Base-by-base conservation (phyloP, 1,284 basidiomycete species). In the Somion occarium region DNA sequence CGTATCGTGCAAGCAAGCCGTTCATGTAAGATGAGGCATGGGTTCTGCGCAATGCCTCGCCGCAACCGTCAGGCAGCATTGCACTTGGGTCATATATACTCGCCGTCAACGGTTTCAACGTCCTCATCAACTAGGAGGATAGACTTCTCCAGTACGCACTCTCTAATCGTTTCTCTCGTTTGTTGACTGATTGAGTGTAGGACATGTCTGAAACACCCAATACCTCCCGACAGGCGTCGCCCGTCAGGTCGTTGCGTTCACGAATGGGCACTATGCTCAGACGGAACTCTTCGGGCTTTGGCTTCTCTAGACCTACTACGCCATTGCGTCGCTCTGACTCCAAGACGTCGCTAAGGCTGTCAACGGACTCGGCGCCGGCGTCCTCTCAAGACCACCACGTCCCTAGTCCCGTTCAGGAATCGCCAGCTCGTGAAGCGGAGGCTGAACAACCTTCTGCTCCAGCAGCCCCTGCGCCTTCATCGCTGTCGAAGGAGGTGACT, bases 251-350 rank as follows among this genome's bases (percentile, higher is more conserved):
- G 22, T 55, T 69, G 34, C 62, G 63, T 48, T 58, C 58, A n/a
- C 66, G 70, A 20, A 64, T 72, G 64, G 63, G 75, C 48, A 71
- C 70, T 45, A 70, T 70, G 49, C 68, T 80, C 61, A 75, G 79
- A 15, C 73, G 79, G 26, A 74, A 76, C 19, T 80, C 80, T 2
- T 73, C 75, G 0, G 65, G 72, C 4, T 63, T 81, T 47, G 58
- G 65, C 20, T 63, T 74, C 39, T 52, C 64, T 38, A 68, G 73
- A 63, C 72, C 44, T 44, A 59, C 56, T 47, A 65, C 65, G 42
- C 60, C 52, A 48, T 34, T 34, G n/a, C 56, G 49, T 24, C 61
- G 55, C 55, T 59, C 65, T 2, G 57, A 58, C 23, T 65, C 66
- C 23, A 66, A 64, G 59, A 56, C 46, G 37, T 64, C 63, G 23